Conservation (phyloP, 1,284 basidiomycete species). For the Ustilago loliicola region DNA sequence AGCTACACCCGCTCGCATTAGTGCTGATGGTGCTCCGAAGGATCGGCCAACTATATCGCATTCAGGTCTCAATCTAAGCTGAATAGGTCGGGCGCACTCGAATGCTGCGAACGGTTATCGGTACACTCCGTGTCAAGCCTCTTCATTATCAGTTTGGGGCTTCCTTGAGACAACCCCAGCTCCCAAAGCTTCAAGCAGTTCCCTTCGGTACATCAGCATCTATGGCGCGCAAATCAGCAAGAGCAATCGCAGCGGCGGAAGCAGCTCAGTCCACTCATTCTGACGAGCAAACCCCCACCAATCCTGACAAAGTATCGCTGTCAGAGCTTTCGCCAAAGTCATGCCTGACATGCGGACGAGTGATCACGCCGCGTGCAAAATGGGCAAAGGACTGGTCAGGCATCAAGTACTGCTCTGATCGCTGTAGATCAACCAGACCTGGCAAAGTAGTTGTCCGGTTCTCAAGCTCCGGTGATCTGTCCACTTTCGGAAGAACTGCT, state of each 20-base stretch:
- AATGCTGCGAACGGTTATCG: no score
- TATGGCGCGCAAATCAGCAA: constrained; percentile 37
- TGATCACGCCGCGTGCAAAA: constrained; percentile 61
- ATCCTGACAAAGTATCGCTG: neutral
- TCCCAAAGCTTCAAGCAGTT: neutral
- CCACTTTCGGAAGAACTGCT: neutral
- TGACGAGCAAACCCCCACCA: neutral
- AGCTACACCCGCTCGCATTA: no score
- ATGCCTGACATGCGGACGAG: constrained; percentile 55
- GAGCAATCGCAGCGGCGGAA: constrained; percentile 35
- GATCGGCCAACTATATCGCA: no score
- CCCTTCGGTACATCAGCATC: neutral
- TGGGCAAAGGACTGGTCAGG: constrained; percentile 55
- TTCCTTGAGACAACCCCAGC: no score
- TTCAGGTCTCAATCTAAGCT: no score
- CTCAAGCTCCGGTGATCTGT: neutral
- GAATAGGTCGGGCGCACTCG: no score
- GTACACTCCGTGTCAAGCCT: no score
- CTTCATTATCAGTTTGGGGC: no score
- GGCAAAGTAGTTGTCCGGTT: constrained; percentile 22
- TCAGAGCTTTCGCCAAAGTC: constrained; percentile 34
- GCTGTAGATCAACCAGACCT: constrained; percentile 30
- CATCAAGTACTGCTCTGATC: constrained; percentile 57
- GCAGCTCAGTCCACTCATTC: neutral
- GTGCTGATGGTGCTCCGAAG: no score